Conservation (phyloP, 176 grass and related monocot genomes). For the Rhynchospora breviuscula region DNA sequence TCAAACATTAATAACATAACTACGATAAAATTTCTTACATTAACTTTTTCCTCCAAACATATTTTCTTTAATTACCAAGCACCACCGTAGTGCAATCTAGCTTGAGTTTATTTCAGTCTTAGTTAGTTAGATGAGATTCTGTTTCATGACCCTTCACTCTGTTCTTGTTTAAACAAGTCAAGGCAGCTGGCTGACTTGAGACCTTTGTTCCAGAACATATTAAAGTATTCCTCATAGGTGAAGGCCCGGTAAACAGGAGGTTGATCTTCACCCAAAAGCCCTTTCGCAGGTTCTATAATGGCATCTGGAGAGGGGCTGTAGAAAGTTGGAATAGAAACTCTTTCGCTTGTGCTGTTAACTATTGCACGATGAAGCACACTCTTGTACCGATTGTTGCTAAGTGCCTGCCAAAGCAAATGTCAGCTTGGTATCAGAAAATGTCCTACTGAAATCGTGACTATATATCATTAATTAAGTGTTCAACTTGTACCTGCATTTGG, state of each 20-base stretch:
- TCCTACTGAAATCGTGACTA: neutral
- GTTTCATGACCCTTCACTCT: neutral
- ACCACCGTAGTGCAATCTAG: too few species aligned
- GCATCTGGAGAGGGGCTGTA: slow-evolving; percentile 57
- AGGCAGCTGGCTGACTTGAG: slow-evolving; percentile 63
- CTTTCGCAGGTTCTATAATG: slow-evolving; percentile 45
- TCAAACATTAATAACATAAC: too few species aligned
- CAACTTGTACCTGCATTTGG: slow-evolving; percentile 60
- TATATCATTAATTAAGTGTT: neutral
- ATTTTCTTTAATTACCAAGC: too few species aligned
- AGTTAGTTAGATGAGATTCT: neutral
- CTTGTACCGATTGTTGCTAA: slow-evolving; percentile 70
- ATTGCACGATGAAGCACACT: slow-evolving; percentile 80
- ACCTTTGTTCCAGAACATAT: slow-evolving; percentile 68
- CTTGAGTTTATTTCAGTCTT: too few species aligned
- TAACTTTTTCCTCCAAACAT: too few species aligned
- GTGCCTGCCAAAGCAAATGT: slow-evolving; percentile 34
- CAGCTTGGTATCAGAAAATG: too few species aligned
- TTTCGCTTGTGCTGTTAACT: slow-evolving; percentile 65
- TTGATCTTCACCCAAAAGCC: slow-evolving; percentile 37
- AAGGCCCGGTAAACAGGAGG: slow-evolving; percentile 53
- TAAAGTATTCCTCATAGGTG: slow-evolving; percentile 71
- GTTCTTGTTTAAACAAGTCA: slow-evolving; percentile 44
- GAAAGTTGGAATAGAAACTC: slow-evolving; percentile 91
- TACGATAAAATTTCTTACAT: too few species aligned